Evolutionary conservation across 768 basidiomycete genomes (phyloP), one percentile per base, ranked within the genome.

Genomic region (Pilatotrama ljubarskyi): DNA sequence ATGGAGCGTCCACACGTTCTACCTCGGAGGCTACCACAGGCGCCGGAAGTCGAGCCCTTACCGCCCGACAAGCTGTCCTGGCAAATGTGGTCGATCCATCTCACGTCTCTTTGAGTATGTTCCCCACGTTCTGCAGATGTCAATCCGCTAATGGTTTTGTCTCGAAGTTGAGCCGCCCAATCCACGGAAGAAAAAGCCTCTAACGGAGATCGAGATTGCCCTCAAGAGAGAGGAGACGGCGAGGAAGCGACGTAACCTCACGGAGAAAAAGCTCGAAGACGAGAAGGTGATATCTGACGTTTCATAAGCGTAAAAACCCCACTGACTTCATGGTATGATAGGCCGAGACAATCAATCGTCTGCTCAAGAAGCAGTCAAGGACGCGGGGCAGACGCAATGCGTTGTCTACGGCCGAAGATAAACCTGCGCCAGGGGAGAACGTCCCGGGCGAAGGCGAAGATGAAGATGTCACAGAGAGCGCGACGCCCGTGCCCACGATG

Each of bases 311-410:
- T n/a, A n/a, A n/a, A n/a, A n/a, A n/a, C n/a, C n/a, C n/a, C n/a
- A 1, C 32, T 40, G 0, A 43, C 29, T 26, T 17, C 8, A 35
- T 38, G 25, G n/a, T 43, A 5, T 20, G 13, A 18, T 65, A 93
- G 90, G 85, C 85, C 22, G 93, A 94, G 67, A 94, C 93, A 0
- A 94, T 95, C 71, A 93, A 93, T 66, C 87, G 93, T 25, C 80
- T 95, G 14, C 81, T 95, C 51, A 92, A 92, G 71, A 94, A 93
- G 72, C 91, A 91, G 69, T 85, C 87, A 17, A 82, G 87, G 10
- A 80, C 88, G 2, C 81, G 83, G 43, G 82, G 79, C 50, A 87
- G 83, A 64, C 83, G 85, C 11, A 80, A 77, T n/a, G 78, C 72
- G 0, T 64, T 77, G 26, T 78, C 79, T 15, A 81, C 80, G 1